Evolutionary conservation across 75 land plant genomes (phyloP).

Genomic region (Isoetes taiwanensis): DNA sequence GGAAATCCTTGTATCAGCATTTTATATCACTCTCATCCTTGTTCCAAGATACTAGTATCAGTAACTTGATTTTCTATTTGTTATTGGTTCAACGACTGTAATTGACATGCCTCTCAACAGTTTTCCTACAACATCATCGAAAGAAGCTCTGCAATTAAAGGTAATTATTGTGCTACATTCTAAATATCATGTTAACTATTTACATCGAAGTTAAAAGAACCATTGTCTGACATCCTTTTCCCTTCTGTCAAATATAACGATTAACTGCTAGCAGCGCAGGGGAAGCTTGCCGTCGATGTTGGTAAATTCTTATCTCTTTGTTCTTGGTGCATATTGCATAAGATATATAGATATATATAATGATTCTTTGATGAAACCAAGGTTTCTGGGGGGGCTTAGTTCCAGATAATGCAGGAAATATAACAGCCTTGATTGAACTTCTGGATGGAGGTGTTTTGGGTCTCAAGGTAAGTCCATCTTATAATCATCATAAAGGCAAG

Average conservation of each 20-base stretch:
- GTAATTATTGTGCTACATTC: slow-evolving; percentile 13
- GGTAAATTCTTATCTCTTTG: slow-evolving; percentile 31
- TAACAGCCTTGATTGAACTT: slow-evolving; percentile 44
- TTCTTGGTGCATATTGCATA: background rate
- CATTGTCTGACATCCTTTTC: background rate
- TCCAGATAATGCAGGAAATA: slow-evolving; percentile 88
- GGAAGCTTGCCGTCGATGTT: slow-evolving; percentile 67
- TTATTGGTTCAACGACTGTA: slow-evolving; percentile 61
- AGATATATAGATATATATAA: background rate
- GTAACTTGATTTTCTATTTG: no score
- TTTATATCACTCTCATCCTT: no score
- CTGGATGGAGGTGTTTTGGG: slow-evolving; percentile 82
- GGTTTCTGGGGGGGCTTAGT: slow-evolving; percentile 99
- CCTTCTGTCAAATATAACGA: background rate
- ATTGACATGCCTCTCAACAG: slow-evolving; percentile 97
- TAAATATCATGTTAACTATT: background rate
- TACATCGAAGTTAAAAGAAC: background rate
- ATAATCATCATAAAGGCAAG: no score
- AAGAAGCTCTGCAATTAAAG: slow-evolving; percentile 55
- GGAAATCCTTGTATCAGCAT: no score
- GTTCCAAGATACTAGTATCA: no score
- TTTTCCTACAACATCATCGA: slow-evolving; percentile 45
- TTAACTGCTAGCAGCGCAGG: slow-evolving; percentile 56
- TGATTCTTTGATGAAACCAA: slow-evolving; percentile 10
- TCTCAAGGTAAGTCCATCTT: slow-evolving; percentile 75